Evolutionary conservation across 306 rosid species (phyloP), one percentile per base, ranked within the genome.

Genomic region (Ochetophila trinervis): DNA sequence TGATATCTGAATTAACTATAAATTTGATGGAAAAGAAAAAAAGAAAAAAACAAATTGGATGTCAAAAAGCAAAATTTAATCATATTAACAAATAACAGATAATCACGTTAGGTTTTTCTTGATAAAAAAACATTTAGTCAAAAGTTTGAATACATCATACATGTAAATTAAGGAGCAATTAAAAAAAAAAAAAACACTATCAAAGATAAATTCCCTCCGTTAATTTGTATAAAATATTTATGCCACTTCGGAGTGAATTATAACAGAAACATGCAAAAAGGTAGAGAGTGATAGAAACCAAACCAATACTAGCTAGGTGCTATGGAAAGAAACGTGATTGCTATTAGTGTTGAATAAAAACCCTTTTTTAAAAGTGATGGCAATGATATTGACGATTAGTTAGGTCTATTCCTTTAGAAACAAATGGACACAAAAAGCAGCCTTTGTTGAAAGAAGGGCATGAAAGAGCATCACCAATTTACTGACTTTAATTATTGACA

Each of bases 361-460:
- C 14, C 36, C 10, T 11, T 15, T 56, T 23, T 5, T 34, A 7
- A 18, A 35, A 59, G n/a, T 10, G 23, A 40, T 40, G 13, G 21
- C 34, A 14, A 66, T 53, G 30, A 53, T 0, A 34, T 42, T 22
- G 8, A 15, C 40, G 19, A 23, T 67, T 40, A 42, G 37, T 55
- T 67, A 40, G 54, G 71, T 67, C 16, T 37, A 37, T 40, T 32
- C 22, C 16, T 42, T 54, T 22, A 42, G 62, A 55, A 57, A 57
- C 63, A 45, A 68, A 68, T 18, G 22, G 63, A 53, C 68, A 52
- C 2, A n/a, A 61, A 61, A 49, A 40, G 75, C 68, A 61, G 75
- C 54, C 75, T 51, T 70, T 61, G 75, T 70, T 70, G 75, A 70
- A 62, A 61, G 47, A 57, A 30, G 40, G 45, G 45, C 42, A 53